A percentile compares a stretch with the other conserved stretches of the same genome.
These are phyloP conservation scores for Ricinus communis DNA, from an alignment of 345 rosid species.

Conservation along the genomic window DNA sequence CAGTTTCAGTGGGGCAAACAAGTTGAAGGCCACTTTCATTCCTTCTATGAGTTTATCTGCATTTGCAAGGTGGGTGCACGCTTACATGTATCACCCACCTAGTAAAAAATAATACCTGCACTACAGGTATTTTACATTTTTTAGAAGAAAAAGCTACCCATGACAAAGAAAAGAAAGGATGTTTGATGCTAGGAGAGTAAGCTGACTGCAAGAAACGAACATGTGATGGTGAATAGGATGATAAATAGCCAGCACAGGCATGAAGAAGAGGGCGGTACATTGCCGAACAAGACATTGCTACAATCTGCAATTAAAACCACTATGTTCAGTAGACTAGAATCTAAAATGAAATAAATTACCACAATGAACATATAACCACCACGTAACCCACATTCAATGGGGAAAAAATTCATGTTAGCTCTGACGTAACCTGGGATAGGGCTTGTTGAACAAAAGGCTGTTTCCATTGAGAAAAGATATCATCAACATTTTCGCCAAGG, in stretches of 20 bases:
- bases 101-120: background rate
- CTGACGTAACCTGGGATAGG: slow-evolving; percentile 56
- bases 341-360: slow-evolving; percentile 4
- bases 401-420: background rate
- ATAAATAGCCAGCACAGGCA: slow-evolving; percentile 73
- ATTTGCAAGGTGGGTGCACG: background rate
- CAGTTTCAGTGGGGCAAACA: background rate
- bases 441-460: slow-evolving; percentile 71
- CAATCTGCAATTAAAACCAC: slow-evolving; percentile 59
- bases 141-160: background rate
- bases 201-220: slow-evolving; percentile 43
- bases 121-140: background rate
- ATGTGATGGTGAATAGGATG: slow-evolving; percentile 80
- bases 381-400: background rate
- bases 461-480: slow-evolving; percentile 64
- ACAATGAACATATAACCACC: slow-evolving; percentile 9
- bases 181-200: slow-evolving; percentile 4
- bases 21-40: background rate
- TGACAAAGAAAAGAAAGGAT: slow-evolving; percentile 3
- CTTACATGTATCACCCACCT: background rate
- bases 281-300: slow-evolving; percentile 56
- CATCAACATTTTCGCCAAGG: slow-evolving; percentile 51
- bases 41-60: background rate
- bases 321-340: slow-evolving; percentile 22
- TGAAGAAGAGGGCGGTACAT: slow-evolving; percentile 61